Evolutionary conservation across 2,329 filamentous ascomycete genomes (phyloP).

Genomic region (Cytospora paraplurivora): DNA sequence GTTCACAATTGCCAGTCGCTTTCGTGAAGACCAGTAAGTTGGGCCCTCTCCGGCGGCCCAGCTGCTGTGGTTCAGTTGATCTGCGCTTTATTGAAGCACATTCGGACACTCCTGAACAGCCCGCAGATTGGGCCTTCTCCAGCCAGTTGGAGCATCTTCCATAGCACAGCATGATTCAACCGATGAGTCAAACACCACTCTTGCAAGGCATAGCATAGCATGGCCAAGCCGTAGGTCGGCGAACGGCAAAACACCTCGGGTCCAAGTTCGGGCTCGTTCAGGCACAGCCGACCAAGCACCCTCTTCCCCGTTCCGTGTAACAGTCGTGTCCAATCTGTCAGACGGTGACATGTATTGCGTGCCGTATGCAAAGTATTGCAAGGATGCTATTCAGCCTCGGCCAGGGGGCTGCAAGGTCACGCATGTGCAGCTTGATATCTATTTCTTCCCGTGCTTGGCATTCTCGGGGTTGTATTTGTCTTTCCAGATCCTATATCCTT

Average conservation of each 20-base stretch:
- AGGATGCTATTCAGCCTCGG: background rate
- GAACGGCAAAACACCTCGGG: background rate
- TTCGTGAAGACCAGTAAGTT: background rate
- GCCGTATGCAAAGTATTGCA: background rate
- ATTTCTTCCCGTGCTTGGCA: slow-evolving; percentile 50
- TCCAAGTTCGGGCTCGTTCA: background rate
- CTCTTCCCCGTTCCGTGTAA: background rate
- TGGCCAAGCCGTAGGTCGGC: background rate
- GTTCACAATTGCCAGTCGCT: background rate
- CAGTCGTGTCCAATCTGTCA: background rate
- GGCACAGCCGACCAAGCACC: slow-evolving; percentile 2
- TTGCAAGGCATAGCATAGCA: background rate
- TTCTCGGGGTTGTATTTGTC: slow-evolving; percentile 76
- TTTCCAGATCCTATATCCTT: slow-evolving; percentile 85
- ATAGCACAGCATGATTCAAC: slow-evolving; percentile 12
- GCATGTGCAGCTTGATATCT: slow-evolving; percentile 23
- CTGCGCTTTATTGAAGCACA: slow-evolving; percentile 8
- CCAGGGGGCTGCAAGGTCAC: background rate
- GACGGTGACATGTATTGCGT: background rate
- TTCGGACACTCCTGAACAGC: background rate
- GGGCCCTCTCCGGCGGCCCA: slow-evolving; percentile 12
- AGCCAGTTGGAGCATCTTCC: slow-evolving; percentile 1
- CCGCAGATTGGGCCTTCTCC: slow-evolving; percentile 6
- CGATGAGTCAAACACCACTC: background rate
- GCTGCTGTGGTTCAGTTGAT: slow-evolving; percentile 6